Evolutionary conservation across 1,139 yeast species (phyloP), one percentile per base, ranked within the genome.

Genomic region (Spathaspora sp.): DNA sequence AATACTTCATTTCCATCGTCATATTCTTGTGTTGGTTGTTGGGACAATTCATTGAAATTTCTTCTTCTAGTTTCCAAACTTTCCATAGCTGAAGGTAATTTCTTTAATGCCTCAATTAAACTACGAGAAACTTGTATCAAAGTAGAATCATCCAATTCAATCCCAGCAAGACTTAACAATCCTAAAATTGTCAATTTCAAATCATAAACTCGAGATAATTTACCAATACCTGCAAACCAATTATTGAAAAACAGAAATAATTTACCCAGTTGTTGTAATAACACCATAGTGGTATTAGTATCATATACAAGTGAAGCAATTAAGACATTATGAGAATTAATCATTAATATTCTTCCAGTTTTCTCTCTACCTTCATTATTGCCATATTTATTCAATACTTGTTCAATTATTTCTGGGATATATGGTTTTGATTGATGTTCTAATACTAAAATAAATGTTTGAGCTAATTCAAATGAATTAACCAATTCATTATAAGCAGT

Each of bases 121-220:
- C 50, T 50, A 11, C 33, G 38, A 8, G 56, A 49, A 23, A 58
- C 45, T 29, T 42, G 45, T 7, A 48, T 45, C 11, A 44, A 26
- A 24, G 46, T 47, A 50, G 55, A n/a, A 55, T 52, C 38, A 58
- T 56, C 64, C 63, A 41, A 61, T 20, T 27, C 62, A 61, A 43
- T 61, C 61, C 47, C 65, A 59, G 49, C 42, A 58, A 85, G 55
- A 27, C 80, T 74, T 44, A 91, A 64, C 36, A 87, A 63, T 0
- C 95, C 95, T 53, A 91, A 65, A 3, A 81, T 71, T 1, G 89
- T 80, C 38, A 93, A 67, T 63, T 90, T 90, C 63, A 89, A 75
- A 65, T 91, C 98, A 57, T 79, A 88, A 2, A 89, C 96, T 50
- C 96, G 73, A n/a, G 76, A 73, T 54, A 86, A 75, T 38, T 71